These are phyloP conservation scores for Mucor circinelloides DNA, from an alignment of 371 early-diverging fungal genomes.

Conservation along the genomic window DNA sequence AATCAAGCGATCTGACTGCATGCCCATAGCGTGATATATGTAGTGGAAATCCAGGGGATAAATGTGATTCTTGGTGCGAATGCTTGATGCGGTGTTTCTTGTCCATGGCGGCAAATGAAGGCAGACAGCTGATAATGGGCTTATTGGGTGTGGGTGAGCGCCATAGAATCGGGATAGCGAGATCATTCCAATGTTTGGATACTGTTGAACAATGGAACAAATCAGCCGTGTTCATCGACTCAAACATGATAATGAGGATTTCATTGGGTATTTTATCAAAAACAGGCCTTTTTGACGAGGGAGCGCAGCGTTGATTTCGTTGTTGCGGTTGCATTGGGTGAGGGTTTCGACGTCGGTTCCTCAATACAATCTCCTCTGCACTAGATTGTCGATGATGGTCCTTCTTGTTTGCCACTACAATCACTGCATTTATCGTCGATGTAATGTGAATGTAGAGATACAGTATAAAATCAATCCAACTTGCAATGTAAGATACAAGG, in stretches of 20 bases:
- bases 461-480: slow-evolving; percentile 16
- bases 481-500: slow-evolving; percentile 7
- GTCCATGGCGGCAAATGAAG: slow-evolving; percentile 12
- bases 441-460: slow-evolving; percentile 19
- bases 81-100: slow-evolving; percentile 12
- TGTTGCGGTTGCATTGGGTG: neutral
- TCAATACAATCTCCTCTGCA: neutral
- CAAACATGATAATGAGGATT: slow-evolving; percentile 34
- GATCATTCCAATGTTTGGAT: slow-evolving; percentile 35
- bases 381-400: neutral
- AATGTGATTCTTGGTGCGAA: slow-evolving; percentile 14
- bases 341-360: slow-evolving; percentile 5
- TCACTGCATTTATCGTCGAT: slow-evolving; percentile 20
- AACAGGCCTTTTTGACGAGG: neutral
- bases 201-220: slow-evolving; percentile 34
- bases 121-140: slow-evolving; percentile 26
- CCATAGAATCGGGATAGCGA: slow-evolving; percentile 44
- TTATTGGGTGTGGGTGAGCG: slow-evolving; percentile 27
- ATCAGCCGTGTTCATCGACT: slow-evolving; percentile 16
- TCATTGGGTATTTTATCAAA: slow-evolving; percentile 30
- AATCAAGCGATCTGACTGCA: slow-evolving; percentile 26
- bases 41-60: slow-evolving; percentile 26
- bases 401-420: slow-evolving; percentile 12
- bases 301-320: neutral
- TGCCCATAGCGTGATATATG: slow-evolving; percentile 33